Base-by-base conservation (phyloP, 2,329 filamentous ascomycete genomes). In the Aspergillus ruber region DNA sequence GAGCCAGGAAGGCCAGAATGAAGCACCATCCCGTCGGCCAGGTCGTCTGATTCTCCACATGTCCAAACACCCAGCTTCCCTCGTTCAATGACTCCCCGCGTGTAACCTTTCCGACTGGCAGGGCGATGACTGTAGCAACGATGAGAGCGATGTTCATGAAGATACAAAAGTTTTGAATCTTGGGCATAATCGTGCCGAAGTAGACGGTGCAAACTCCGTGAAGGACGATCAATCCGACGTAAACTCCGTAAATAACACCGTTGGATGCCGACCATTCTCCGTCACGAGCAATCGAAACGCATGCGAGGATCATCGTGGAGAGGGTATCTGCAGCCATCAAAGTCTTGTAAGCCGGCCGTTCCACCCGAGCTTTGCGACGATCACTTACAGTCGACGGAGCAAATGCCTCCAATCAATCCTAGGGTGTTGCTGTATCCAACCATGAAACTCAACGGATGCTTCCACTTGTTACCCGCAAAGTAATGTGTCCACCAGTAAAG, bases 361-460 rank as follows among this genome's bases (percentile, higher is more conserved):
- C 21, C 4, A 27, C 12, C 18, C 25, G 2, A 13, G 15, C 18
- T 6, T 7, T 4, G 9, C 8, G 12, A 17, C n/a, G 10, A n/a
- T 15, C n/a, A 49, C 64, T 52, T 50, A 71, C 68, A 84, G 58
- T 83, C 80, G 51, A 83, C 79, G 20, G 78, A 81, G 62, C 80
- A 83, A 12, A 83, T 68, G 5, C 80, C 80, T 27, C 79, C 80
- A n/a, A 83, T 71, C 7, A 82, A 61, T 6, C 80, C 80, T 15
- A 83, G 68, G 1, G 77, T 82, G 56, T 83, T 82, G 59, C 77
- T 80, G 54, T 82, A 82, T 23, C 79, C 79, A 15, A 82, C 79
- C 29, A 82, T 60, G 56, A 82, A 82, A 52, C 74, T 78, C n/a
- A 83, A 61, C 3, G 78, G 74, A 57, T 81, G 81, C 51, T 77